Evolutionary conservation across 2,329 filamentous ascomycete species (phyloP).

Genomic region (Stylonectria norvegica): DNA sequence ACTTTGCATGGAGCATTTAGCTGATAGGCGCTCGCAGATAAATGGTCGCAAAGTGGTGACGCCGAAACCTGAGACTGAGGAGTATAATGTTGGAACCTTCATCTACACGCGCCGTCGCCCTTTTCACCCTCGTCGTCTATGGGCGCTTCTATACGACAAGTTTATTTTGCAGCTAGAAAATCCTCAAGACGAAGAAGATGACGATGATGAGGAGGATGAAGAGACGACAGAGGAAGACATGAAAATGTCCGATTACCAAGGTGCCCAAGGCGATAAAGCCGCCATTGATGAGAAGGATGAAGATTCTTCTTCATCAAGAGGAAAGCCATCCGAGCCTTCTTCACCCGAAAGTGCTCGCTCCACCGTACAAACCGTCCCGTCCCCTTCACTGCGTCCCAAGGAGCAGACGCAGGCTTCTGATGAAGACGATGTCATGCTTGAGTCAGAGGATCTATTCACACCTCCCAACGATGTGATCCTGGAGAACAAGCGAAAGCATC

Average conservation of each 20-base stretch:
- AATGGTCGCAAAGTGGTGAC: conserved; percentile 52
- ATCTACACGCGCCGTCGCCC: conserved; percentile 61
- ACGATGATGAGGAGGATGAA: conserved; percentile 33
- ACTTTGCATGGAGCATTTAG: neutral
- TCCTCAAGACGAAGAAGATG: conserved; percentile 33
- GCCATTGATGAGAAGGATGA: conserved; percentile 24
- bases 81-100: conserved; percentile 70
- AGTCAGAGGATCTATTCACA: conserved; percentile 28
- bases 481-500: conserved; percentile 52
- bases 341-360: conserved; percentile 25
- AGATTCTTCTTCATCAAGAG: conserved; percentile 12
- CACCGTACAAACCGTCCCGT: conserved; percentile 22
- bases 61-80: conserved; percentile 67
- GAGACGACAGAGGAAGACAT: conserved; percentile 30
- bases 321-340: conserved; percentile 15
- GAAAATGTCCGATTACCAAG: conserved; percentile 33
- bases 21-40: conserved; percentile 27
- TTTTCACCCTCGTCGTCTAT: conserved; percentile 48
- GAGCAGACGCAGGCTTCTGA: conserved; percentile 10
- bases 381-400: conserved; percentile 13
- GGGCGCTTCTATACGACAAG: conserved; percentile 44
- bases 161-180: conserved; percentile 50
- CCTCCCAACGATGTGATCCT: conserved; percentile 46
- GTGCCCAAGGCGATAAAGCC: conserved; percentile 30
- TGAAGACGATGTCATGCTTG: conserved; percentile 16